Percentiles rank a stretch among this genome's conserved stretches.
phyloP scores from a whole-genome alignment of 2,329 filamentous ascomycete genomes.

The Colletotrichum eleusines region DNA sequence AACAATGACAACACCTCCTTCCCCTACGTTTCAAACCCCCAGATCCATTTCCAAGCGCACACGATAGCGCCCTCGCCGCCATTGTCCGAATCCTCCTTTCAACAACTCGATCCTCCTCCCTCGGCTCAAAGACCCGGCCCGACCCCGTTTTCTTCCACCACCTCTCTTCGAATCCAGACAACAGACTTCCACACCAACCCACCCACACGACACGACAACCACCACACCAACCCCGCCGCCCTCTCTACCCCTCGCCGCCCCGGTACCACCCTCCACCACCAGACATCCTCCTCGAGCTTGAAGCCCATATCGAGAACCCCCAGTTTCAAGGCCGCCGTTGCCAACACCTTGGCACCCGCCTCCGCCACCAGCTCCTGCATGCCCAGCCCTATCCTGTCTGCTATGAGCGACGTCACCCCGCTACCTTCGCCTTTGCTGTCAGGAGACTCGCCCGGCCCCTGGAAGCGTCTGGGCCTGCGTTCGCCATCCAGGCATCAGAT shows the following conservation, averaged over 20 bases:
- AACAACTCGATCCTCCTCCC: slow-evolving; percentile 32
- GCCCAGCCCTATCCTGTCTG: slow-evolving; percentile 80
- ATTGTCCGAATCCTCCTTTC: slow-evolving; percentile 44
- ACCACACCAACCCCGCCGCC: slow-evolving; percentile 50
- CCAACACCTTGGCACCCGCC: slow-evolving; percentile 60
- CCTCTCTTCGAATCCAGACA: slow-evolving; percentile 55
- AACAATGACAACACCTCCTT: slow-evolving; percentile 41
- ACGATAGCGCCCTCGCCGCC: slow-evolving; percentile 55
- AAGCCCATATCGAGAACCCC: slow-evolving; percentile 69
- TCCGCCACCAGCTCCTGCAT: slow-evolving; percentile 74
- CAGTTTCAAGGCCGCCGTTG: slow-evolving; percentile 69
- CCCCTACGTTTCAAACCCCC: slow-evolving; percentile 43
- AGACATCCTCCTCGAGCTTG: slow-evolving; percentile 60
- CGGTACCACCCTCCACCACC: slow-evolving; percentile 51
- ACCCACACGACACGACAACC: slow-evolving; percentile 47
- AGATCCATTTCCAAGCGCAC: slow-evolving; percentile 53
- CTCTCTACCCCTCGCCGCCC: slow-evolving; percentile 48
- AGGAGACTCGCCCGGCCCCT: slow-evolving; percentile 74
- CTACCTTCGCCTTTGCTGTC: slow-evolving; percentile 80
- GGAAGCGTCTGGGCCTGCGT: slow-evolving; percentile 66
- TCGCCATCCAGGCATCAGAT: slow-evolving; percentile 61
- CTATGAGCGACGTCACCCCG: slow-evolving; percentile 83
- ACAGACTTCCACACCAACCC: slow-evolving; percentile 46
- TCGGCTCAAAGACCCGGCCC: slow-evolving; percentile 20
- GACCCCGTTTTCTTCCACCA: slow-evolving; percentile 37